These are phyloP conservation scores for Alternaria sp. DNA, from an alignment of 2,329 filamentous ascomycete species.

Conservation along the genomic window DNA sequence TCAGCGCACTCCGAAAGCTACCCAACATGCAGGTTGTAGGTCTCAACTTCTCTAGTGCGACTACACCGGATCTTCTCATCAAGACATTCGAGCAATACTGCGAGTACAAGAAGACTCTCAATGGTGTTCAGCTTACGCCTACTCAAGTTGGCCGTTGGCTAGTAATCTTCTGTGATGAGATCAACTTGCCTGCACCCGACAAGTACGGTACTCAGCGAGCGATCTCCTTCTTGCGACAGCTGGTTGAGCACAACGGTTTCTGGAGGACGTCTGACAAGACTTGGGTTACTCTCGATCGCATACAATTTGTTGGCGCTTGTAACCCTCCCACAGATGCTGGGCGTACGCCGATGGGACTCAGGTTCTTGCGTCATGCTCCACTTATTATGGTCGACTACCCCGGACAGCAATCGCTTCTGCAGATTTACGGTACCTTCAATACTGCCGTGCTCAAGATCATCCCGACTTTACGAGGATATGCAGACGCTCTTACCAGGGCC, in stretches of 20 bases:
- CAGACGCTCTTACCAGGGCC: conserved; percentile 90
- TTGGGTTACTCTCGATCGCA: conserved; percentile 96
- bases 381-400: conserved; percentile 99
- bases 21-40: conserved; percentile 99
- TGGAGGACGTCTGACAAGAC: conserved; percentile 97
- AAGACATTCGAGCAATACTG: conserved; percentile 99
- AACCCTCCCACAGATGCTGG: conserved; percentile 98
- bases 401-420: conserved; percentile 89
- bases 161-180: conserved; percentile 98
- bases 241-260: conserved; percentile 99
- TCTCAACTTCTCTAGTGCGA: conserved; percentile 98
- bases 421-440: conserved; percentile 99
- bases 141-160: conserved; percentile 98
- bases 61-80: conserved; percentile 94
- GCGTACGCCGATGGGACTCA: conserved; percentile 88
- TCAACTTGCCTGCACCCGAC: conserved; percentile 97
- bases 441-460: conserved; percentile 96
- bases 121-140: conserved; percentile 92
- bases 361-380: conserved; percentile 96
- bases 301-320: conserved; percentile 98
- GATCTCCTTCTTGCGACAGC: conserved; percentile 95
- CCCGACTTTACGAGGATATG: conserved; percentile 91
- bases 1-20: conserved; percentile 94
- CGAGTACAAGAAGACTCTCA: conserved; percentile 98
- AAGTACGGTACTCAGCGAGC: conserved; percentile 97